Evolutionary conservation across 2,329 filamentous ascomycete species (phyloP).

Genomic region (Gyromitra esculenta): DNA sequence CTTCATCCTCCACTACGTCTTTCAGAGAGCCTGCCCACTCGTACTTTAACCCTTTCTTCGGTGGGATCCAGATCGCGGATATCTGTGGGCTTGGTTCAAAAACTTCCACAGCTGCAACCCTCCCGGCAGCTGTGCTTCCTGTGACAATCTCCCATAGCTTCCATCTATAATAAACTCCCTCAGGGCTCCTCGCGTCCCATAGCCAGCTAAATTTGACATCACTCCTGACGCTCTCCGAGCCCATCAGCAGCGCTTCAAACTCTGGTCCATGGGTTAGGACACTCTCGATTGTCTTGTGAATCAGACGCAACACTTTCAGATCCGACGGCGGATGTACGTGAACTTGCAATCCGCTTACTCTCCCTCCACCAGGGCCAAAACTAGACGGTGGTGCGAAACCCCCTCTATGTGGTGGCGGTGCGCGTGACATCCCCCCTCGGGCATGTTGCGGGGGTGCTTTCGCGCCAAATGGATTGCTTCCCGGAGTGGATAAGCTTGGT

Average conservation of each 20-base stretch:
- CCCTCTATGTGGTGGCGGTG: conserved; percentile 66
- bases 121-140: conserved; percentile 61
- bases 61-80: conserved; percentile 74
- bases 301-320: conserved; percentile 79
- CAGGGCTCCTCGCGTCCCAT: conserved; percentile 82
- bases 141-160: conserved; percentile 87
- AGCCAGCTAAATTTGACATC: conserved; percentile 95
- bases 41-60: conserved; percentile 77
- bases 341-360: conserved; percentile 66
- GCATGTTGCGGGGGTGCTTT: conserved; percentile 68
- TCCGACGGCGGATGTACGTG: conserved; percentile 80
- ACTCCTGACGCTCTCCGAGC: conserved; percentile 79
- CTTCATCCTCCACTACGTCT: conserved; percentile 85
- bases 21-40: conserved; percentile 81
- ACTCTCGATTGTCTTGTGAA: conserved; percentile 86
- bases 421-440: conserved; percentile 64
- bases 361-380: conserved; percentile 64
- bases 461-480: conserved; percentile 79
- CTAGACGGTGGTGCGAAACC: conserved; percentile 81
- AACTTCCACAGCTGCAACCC: conserved; percentile 60
- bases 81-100: conserved; percentile 72
- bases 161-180: conserved; percentile 92
- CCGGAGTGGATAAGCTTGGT: conserved; percentile 61
- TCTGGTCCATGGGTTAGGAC: conserved; percentile 82
- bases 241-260: conserved; percentile 93